Percentiles rank a stretch among this genome's conserved stretches.
phyloP scores from a whole-genome alignment of 2,329 filamentous ascomycete genomes.

The Trichoderma citrinoviride region DNA sequence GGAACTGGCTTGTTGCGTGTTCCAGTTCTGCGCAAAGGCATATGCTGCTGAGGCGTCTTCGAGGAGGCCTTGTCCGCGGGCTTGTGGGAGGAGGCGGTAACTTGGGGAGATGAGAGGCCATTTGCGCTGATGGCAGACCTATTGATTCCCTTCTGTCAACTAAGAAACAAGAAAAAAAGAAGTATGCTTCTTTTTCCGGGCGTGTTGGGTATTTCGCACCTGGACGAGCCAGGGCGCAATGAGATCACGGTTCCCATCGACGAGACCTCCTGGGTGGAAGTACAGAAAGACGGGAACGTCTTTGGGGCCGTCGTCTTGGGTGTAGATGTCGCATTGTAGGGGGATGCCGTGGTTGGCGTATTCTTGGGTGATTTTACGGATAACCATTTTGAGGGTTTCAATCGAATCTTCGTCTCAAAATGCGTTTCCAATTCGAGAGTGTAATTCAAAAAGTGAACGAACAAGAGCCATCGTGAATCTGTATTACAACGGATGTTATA shows the following conservation, averaged over 20 bases:
- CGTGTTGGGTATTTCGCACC: conserved; percentile 23
- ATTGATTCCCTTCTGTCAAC: not conserved
- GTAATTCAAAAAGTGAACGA: not conserved
- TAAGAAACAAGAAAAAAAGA: too few species aligned
- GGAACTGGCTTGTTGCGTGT: conserved; percentile 1
- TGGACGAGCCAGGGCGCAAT: conserved; percentile 40
- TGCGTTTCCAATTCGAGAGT: too few species aligned
- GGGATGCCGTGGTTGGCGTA: conserved; percentile 35
- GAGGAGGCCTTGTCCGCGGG: conserved; percentile 29
- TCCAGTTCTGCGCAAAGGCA: conserved; percentile 31
- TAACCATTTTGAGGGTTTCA: conserved; percentile 26
- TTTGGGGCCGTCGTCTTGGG: conserved; percentile 26
- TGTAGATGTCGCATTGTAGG: conserved; percentile 39
- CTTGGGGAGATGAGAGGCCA: conserved; percentile 38
- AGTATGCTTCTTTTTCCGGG: too few species aligned
- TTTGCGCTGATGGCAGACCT: conserved; percentile 34
- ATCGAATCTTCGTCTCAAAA: not conserved
- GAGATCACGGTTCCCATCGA: conserved; percentile 32
- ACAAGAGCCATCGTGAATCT: not conserved
- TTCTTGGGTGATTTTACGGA: conserved; percentile 29
- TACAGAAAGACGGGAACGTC: conserved; percentile 36
- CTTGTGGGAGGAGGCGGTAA: conserved; percentile 38
- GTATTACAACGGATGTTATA: not conserved
- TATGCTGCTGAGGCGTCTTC: conserved; percentile 36
- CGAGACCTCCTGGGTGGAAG: conserved; percentile 39